Evolutionary conservation across 139 green algal genomes (phyloP).

Genomic region (Monoraphidium neglectum): DNA sequence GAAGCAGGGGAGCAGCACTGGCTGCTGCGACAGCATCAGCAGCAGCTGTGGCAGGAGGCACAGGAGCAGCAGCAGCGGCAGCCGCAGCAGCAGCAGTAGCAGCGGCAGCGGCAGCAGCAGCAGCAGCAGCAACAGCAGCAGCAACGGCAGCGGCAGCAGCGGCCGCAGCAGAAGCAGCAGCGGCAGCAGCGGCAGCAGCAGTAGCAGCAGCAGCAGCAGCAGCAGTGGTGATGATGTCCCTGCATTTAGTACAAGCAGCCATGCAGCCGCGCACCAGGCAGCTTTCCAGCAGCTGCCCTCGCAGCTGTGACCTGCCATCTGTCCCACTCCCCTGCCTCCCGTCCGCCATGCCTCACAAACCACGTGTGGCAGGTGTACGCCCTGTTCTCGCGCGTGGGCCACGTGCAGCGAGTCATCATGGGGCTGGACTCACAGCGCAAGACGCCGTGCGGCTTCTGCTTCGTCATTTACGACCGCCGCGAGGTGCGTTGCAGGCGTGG

Average conservation of each 20-base stretch:
- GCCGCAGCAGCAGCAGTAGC: background rate
- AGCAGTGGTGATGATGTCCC: too few relatives aligned
- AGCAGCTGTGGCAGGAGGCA: background rate
- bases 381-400: constrained; percentile 77
- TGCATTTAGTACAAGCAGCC: too few relatives aligned
- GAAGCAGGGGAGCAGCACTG: background rate
- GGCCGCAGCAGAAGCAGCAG: constrained; percentile 1
- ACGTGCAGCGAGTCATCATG: constrained; percentile 94
- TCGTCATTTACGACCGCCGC: constrained; percentile 88
- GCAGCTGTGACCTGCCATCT: background rate
- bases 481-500: background rate
- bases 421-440: constrained; percentile 90
- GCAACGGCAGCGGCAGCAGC: constrained; percentile 13
- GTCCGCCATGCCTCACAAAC: too few relatives aligned
- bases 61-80: constrained; percentile 2
- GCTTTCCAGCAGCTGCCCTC: background rate
- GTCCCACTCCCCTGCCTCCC: background rate
- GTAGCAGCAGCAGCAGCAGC: too few relatives aligned
- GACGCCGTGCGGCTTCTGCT: constrained; percentile 98
- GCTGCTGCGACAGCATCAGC: too few relatives aligned
- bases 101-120: background rate
- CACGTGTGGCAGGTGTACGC: constrained; percentile 34
- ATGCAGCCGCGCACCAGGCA: too few relatives aligned
- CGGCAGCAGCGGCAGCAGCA: too few relatives aligned
- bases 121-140: constrained; percentile 5